Evolutionary conservation across 345 rosid species (phyloP).

Genomic region (Salix purpurea): DNA sequence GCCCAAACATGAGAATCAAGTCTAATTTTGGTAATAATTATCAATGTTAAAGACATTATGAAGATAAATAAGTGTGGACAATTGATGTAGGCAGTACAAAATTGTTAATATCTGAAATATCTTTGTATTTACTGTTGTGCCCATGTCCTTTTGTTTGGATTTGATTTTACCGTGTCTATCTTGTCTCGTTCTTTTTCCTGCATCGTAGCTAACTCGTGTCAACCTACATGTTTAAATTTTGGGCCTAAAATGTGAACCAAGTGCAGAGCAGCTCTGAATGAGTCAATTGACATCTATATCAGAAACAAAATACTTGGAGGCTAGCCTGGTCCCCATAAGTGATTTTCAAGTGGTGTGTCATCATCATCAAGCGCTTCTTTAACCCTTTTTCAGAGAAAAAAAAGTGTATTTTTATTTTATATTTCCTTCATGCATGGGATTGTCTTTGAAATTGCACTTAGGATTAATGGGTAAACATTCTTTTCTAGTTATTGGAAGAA

Average conservation of each 20-base stretch:
- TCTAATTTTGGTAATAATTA: background rate
- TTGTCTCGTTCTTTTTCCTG: background rate
- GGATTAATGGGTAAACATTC: constrained; percentile 14
- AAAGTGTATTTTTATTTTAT: background rate
- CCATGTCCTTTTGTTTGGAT: background rate
- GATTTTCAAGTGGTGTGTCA: background rate
- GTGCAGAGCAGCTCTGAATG: constrained; percentile 1
- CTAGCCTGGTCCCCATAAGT: background rate
- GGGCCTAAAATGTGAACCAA: background rate
- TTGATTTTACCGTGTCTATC: background rate
- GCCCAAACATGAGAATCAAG: background rate
- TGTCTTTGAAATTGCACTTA: background rate
- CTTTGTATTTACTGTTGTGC: background rate
- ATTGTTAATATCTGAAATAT: background rate
- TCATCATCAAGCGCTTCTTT: background rate
- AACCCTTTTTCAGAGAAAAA: background rate
- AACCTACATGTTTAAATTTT: background rate
- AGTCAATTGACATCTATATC: background rate
- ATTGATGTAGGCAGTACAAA: background rate
- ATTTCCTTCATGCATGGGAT: background rate
- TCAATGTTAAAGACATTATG: background rate
- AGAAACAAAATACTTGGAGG: background rate
- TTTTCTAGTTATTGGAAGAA: constrained; percentile 61
- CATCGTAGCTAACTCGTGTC: background rate
- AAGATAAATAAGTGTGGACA: background rate